Conservation (phyloP, 2,329 filamentous ascomycete species). For the Nemania sp. region DNA sequence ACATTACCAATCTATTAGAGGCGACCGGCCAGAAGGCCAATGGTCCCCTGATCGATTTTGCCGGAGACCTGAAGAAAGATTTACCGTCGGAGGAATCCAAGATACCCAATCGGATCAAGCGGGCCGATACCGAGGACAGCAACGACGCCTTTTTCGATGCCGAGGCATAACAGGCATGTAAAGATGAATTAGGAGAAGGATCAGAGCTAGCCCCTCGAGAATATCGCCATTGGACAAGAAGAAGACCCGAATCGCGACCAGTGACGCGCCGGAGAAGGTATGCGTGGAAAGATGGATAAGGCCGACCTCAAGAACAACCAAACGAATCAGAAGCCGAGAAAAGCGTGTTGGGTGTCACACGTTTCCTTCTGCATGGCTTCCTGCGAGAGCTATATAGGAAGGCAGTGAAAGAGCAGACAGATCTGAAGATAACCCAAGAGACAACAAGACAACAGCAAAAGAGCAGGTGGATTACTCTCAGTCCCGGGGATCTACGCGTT, state of each 20-base stretch:
- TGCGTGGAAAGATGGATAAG: not conserved
- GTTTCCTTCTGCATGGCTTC: not conserved
- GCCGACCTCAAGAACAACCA: not conserved
- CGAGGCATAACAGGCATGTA: constrained; percentile 31
- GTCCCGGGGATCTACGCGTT: not conserved
- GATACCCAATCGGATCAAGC: constrained; percentile 35
- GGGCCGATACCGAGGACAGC: constrained; percentile 44
- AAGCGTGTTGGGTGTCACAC: not conserved
- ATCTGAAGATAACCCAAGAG: not conserved
- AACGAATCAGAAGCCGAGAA: not conserved
- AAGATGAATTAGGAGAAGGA: not conserved
- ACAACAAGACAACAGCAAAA: too few species aligned
- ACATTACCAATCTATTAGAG: constrained; percentile 51
- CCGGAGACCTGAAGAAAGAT: constrained; percentile 56
- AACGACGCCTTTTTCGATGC: constrained; percentile 49
- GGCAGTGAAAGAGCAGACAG: not conserved
- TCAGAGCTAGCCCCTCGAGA: not conserved
- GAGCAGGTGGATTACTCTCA: not conserved
- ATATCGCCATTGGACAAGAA: too few species aligned
- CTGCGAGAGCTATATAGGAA: not conserved
- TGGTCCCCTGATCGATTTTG: constrained; percentile 61
- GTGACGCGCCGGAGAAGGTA: not conserved
- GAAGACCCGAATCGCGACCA: not conserved
- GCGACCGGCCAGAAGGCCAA: constrained; percentile 53
- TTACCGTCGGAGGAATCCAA: constrained; percentile 44